These are phyloP conservation scores for Penicillium oxalicum DNA, from an alignment of 2,329 filamentous ascomycete species.

Conservation along the genomic window DNA sequence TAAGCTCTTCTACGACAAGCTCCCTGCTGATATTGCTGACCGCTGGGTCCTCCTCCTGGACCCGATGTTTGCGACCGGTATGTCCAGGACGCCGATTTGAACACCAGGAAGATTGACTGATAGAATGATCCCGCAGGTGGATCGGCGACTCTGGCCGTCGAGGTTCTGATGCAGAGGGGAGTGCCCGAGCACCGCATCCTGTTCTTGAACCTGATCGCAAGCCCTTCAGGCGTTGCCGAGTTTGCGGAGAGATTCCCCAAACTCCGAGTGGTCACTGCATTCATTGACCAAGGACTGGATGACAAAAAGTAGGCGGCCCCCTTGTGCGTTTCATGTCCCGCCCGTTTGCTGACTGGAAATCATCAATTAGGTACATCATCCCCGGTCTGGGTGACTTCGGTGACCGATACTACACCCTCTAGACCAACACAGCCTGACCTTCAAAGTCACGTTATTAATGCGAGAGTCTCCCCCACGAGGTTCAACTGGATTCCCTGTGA, in stretches of 20 bases:
- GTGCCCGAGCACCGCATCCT: constrained; percentile 93
- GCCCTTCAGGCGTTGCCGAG: constrained; percentile 81
- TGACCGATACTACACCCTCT: constrained; percentile 92
- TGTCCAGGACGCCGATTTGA: constrained; percentile 3
- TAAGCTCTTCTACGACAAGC: constrained; percentile 95
- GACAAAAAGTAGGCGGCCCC: constrained; percentile 76
- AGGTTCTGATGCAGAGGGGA: constrained; percentile 81
- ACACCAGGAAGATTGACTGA: constrained; percentile 6
- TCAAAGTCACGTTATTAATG: neutral
- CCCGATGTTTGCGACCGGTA: constrained; percentile 98
- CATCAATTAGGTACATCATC: constrained; percentile 71
- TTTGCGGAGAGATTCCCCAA: constrained; percentile 87
- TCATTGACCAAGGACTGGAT: constrained; percentile 92
- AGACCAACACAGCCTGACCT: constrained; percentile 18
- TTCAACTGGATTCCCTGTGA: too few relatives aligned
- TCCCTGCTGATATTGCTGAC: constrained; percentile 86
- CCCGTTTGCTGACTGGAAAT: constrained; percentile 5
- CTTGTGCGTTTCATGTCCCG: neutral
- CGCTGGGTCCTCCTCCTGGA: constrained; percentile 92
- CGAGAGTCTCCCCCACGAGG: too few relatives aligned
- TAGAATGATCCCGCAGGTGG: constrained; percentile 57
- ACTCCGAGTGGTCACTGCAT: constrained; percentile 86
- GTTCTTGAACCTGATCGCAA: constrained; percentile 96
- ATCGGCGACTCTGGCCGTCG: constrained; percentile 93
- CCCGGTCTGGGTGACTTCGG: constrained; percentile 93